Evolutionary conservation across 1,139 yeast species (phyloP).

Genomic region (Meyerozyma carpophila): DNA sequence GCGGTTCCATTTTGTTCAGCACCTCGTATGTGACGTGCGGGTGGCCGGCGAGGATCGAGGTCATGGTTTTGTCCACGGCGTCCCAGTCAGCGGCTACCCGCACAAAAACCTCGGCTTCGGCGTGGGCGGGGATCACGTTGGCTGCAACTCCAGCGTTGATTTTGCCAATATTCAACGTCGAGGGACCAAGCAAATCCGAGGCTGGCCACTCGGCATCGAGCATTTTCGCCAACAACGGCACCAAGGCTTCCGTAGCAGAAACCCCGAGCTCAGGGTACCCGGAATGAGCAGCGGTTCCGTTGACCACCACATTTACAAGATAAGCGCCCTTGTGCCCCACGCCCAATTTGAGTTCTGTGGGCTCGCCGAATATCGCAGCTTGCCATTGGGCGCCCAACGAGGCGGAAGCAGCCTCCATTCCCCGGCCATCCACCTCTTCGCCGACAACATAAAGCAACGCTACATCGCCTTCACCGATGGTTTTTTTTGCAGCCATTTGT

Average conservation of each 20-base stretch:
- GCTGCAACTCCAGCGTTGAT: slow-evolving; percentile 57
- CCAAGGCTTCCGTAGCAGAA: slow-evolving; percentile 53
- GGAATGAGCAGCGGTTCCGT: slow-evolving; percentile 61
- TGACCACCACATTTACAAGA: slow-evolving; percentile 35
- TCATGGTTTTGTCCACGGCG: slow-evolving; percentile 29
- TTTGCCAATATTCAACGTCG: slow-evolving; percentile 58
- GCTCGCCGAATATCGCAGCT: slow-evolving; percentile 66
- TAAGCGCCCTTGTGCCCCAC: slow-evolving; percentile 64
- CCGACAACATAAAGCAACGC: slow-evolving; percentile 61
- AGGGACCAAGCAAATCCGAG: slow-evolving; percentile 51
- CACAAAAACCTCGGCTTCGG: slow-evolving; percentile 44
- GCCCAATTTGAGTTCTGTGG: slow-evolving; percentile 65
- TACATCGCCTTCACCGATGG: slow-evolving; percentile 49
- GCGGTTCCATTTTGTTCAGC: slow-evolving; percentile 27
- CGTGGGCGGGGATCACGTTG: slow-evolving; percentile 61
- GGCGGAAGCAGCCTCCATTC: slow-evolving; percentile 45
- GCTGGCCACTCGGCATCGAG: slow-evolving; percentile 39
- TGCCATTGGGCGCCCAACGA: slow-evolving; percentile 49
- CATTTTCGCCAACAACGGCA: slow-evolving; percentile 40
- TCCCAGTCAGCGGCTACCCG: slow-evolving; percentile 50
- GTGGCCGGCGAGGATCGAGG: slow-evolving; percentile 25
- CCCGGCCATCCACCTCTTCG: slow-evolving; percentile 61
- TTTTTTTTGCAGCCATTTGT: slow-evolving; percentile 32
- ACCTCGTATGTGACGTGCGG: slow-evolving; percentile 23
- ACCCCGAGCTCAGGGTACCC: slow-evolving; percentile 69